Evolutionary conservation across 164 flowering plant species (phyloP), one percentile per base, ranked within the genome.

Genomic region (Chimonanthus salicifolius): DNA sequence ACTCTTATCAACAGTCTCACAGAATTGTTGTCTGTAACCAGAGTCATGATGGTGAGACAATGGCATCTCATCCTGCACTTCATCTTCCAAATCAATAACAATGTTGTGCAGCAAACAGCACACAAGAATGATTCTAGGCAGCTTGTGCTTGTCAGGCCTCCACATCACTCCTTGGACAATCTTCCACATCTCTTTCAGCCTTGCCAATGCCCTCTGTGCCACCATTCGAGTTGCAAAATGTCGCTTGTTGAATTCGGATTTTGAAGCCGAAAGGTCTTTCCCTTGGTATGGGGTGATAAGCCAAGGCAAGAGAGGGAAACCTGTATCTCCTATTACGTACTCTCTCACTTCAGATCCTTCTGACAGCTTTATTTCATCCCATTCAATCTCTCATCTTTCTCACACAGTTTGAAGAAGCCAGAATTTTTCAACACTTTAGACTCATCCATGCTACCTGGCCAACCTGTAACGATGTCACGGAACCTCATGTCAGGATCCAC

Each of bases 51-150:
- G 80, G 70, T 82, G 81, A 45, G 90, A 82, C 70, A 82, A 73
- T 2, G 88, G 77, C 84, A 84, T 50, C 67, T 92, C 89, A 49
- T 87, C 88, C 70, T 81, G 83, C 6, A 75, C 88, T 47, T 88
- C 92, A 71, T 89, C 97, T 74, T 87, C 94, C 88, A 91, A 49
- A 76, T 92, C 98, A 47, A 94, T 88, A n/a, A 87, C 74, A 54
- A 94, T 94, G 84, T 94, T 94, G 77, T 94, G 97, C n/a, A 92
- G 94, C 77, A 94, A 79, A 82, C 98, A 94, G 80, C 97, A 92
- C 3, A 88, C 98, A 4, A 90, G 85, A 45, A 94, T 88, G 51
- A 92, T 83, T 79, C 98, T 89, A 2, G 98, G 97, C 67, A 94
- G 79, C 76, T 78, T 89, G 65, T 89, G 83, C 81, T 84, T 92